Conservation (phyloP, 2,329 filamentous ascomycete species). For the Aspergillus sp. region DNA sequence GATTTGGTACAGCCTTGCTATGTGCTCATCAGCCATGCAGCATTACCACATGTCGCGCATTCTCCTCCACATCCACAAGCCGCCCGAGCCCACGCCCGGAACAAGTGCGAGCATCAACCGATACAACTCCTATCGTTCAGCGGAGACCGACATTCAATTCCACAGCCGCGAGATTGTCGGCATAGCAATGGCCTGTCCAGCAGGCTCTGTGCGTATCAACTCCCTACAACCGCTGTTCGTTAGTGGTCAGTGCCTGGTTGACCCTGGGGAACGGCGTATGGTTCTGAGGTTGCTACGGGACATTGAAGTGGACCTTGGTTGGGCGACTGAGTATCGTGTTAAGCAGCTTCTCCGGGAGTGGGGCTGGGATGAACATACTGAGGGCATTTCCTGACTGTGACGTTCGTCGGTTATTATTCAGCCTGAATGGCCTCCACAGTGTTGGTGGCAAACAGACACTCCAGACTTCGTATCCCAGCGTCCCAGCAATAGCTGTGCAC, state of each 20-base stretch:
- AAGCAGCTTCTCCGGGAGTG: conserved; percentile 54
- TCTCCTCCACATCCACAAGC: conserved; percentile 49
- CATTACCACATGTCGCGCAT: conserved; percentile 52
- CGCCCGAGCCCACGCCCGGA: conserved; percentile 49
- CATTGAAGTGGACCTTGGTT: conserved; percentile 67
- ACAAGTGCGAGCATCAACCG: conserved; percentile 58
- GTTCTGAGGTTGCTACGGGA: conserved; percentile 61
- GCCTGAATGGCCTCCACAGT: not conserved
- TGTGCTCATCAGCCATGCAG: conserved; percentile 66
- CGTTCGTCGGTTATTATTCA: not conserved
- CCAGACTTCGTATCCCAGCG: not conserved
- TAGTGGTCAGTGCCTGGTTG: conserved; percentile 63
- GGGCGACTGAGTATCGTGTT: conserved; percentile 66
- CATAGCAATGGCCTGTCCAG: conserved; percentile 62
- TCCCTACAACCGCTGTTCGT: conserved; percentile 66
- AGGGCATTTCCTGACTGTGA: conserved; percentile 14
- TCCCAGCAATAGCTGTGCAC: not conserved
- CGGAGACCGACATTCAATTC: conserved; percentile 58
- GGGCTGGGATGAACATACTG: conserved; percentile 37
- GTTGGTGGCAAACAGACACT: not conserved
- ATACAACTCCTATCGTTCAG: conserved; percentile 62
- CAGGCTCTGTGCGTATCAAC: conserved; percentile 63
- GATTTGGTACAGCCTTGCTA: conserved; percentile 68
- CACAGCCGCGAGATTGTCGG: conserved; percentile 67
- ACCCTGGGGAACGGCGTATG: conserved; percentile 57